Conservation (phyloP, 2,329 filamentous ascomycete genomes). For the Rhytidhysteron rufulum region DNA sequence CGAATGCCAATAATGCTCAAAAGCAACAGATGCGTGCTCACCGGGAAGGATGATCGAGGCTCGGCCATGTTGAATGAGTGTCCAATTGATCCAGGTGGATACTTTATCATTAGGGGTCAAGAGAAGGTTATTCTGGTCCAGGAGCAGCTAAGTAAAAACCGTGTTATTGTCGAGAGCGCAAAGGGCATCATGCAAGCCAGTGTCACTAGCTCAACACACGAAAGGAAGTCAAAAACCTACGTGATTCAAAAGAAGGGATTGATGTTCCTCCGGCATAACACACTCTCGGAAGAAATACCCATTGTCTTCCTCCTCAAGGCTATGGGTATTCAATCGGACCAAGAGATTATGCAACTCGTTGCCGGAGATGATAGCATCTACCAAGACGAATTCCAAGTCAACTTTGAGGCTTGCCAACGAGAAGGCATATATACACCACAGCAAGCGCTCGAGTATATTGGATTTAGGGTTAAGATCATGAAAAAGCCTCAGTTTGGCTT, state of each 20-base stretch:
- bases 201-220: constrained; percentile 88
- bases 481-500: constrained; percentile 56
- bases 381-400: constrained; percentile 91
- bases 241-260: constrained; percentile 91
- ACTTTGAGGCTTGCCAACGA: constrained; percentile 88
- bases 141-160: constrained; percentile 98
- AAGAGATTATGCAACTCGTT: constrained; percentile 89
- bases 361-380: constrained; percentile 83
- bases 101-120: constrained; percentile 95
- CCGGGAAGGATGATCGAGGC: constrained; percentile 75
- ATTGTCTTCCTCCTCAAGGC: constrained; percentile 92
- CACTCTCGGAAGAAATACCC: constrained; percentile 87
- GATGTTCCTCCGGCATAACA: constrained; percentile 87
- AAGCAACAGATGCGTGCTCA: constrained; percentile 87
- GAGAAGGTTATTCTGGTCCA: constrained; percentile 99
- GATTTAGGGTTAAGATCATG: constrained; percentile 82
- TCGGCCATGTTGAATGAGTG: constrained; percentile 96
- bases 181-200: constrained; percentile 93
- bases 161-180: constrained; percentile 95
- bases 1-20: constrained; percentile 95
- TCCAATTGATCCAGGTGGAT: constrained; percentile 90
- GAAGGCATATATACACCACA: constrained; percentile 87
- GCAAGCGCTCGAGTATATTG: constrained; percentile 91
- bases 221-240: constrained; percentile 96
- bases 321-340: constrained; percentile 88